Evolutionary conservation across 768 basidiomycete genomes (phyloP), one percentile per base, ranked within the genome.

Genomic region (Flagelloscypha sp.): DNA sequence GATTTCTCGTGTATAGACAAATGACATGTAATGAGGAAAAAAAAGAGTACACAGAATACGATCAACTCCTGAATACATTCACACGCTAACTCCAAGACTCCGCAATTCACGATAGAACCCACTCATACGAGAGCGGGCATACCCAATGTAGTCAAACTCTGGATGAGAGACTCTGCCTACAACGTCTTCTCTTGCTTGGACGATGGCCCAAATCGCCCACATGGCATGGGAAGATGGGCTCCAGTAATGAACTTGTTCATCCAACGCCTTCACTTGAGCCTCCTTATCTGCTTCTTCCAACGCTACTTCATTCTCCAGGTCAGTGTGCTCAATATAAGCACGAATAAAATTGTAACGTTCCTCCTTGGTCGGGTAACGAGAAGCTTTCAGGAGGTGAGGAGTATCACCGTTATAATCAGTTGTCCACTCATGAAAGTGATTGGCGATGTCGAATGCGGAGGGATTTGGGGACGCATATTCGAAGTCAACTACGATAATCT

Each of bases 361-460:
- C 19, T 68, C 64, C 16, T 45, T 44, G 4, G 77, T 76, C 8
- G 95, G 95, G 58, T 94, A 95, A 18, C 62, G 66, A 10, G 70
- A 59, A 33, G 61, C 55, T 43, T 77, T 61, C 28, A 86, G 74
- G 34, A 81, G 38, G 52, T 87, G 82, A 7, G 87, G 84, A 0
- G 65, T 70, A 4, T 70, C 50, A 24, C 66, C 68, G 52, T 86
- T 82, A 57, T 98, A 98, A 58, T 95, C 72, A 11, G 88, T 82
- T 13, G 86, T 87, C 94, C 95, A 98, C 60, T 98, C 95, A 52
- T 87, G 83, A 61, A 93, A 95, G 57, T 94, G 90, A 57, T 94
- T 94, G 38, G 85, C 94, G 47, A 99, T 92, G 54, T 99, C 95
- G 58, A 80, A 95, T 3, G 88, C 86, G 3, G 90, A 78, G 17